Conservation (phyloP, 768 basidiomycete genomes). For the Pholiota conissans region DNA sequence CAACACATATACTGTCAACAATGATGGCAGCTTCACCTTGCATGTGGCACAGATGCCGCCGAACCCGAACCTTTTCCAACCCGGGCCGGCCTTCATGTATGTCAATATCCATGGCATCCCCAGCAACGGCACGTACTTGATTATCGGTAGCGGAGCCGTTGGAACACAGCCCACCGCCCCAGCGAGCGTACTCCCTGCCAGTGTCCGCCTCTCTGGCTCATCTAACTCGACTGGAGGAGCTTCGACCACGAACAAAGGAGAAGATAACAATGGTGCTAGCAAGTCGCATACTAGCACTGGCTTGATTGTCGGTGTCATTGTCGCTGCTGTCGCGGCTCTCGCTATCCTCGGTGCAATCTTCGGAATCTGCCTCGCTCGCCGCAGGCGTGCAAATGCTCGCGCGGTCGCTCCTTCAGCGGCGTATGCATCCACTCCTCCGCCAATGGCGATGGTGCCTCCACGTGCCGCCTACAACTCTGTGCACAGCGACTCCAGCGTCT, state of each 20-base stretch:
- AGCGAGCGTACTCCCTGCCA: slow-evolving; percentile 49
- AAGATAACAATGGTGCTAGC: neutral
- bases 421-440: slow-evolving; percentile 1
- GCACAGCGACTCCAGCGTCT: slow-evolving; percentile 55
- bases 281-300: neutral
- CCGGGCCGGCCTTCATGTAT: slow-evolving; percentile 84
- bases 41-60: slow-evolving; percentile 85
- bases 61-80: slow-evolving; percentile 83
- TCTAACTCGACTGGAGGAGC: neutral
- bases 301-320: slow-evolving; percentile 48
- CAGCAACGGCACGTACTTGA: slow-evolving; percentile 73
- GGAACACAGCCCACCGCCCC: slow-evolving; percentile 60
- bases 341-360: slow-evolving; percentile 50
- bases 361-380: slow-evolving; percentile 49
- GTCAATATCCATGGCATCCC: slow-evolving; percentile 86
- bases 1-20: slow-evolving; percentile 79
- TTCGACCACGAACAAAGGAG: neutral
- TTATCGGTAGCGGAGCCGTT: slow-evolving; percentile 75
- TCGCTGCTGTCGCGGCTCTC: slow-evolving; percentile 52
- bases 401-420: slow-evolving; percentile 21
- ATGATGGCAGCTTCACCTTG: slow-evolving; percentile 71
- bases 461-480: neutral
- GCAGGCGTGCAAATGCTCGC: slow-evolving; percentile 41
- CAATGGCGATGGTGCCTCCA: neutral
- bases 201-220: slow-evolving; percentile 35